Percentiles rank a stretch among this genome's conserved stretches.
phyloP scores from a whole-genome alignment of 345 rosid species.

The Moringa oleifera region DNA sequence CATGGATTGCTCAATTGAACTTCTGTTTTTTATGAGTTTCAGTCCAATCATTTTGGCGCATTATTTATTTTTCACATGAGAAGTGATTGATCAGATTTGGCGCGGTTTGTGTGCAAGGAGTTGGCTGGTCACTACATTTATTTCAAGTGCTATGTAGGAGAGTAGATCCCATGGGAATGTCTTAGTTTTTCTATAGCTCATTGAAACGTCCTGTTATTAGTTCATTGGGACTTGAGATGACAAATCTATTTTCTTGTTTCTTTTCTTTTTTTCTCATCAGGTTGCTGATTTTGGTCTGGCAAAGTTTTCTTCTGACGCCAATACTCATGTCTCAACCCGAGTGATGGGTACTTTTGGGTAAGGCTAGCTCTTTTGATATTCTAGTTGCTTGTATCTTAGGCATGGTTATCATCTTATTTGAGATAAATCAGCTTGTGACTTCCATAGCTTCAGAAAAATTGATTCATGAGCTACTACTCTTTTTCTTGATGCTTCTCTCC shows the following conservation, averaged over 20 bases:
- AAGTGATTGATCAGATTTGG: too few species aligned
- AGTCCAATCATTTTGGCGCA: too few species aligned
- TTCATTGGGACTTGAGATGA: neutral
- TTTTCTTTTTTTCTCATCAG: constrained; percentile 20
- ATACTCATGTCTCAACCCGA: constrained; percentile 90
- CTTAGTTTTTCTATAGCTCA: neutral
- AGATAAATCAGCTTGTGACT: neutral
- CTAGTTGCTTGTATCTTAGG: neutral
- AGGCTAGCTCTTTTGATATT: constrained; percentile 1
- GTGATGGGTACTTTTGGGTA: constrained; percentile 98
- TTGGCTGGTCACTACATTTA: neutral
- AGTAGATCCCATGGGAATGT: neutral
- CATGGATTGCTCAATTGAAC: neutral
- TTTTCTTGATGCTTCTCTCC: too few species aligned
- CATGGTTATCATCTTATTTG: neutral
- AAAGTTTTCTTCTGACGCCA: constrained; percentile 63
- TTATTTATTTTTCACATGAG: too few species aligned
- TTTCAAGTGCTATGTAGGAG: neutral
- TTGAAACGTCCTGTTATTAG: neutral
- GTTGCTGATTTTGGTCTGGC: constrained; percentile 96
- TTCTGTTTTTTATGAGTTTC: too few species aligned
- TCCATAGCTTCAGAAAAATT: too few species aligned
- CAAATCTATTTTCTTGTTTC: neutral
- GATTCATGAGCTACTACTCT: too few species aligned
- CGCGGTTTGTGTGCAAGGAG: too few species aligned